Conservation (phyloP, 2,329 filamentous ascomycete genomes). For the Gaeumannomyces sp. region DNA sequence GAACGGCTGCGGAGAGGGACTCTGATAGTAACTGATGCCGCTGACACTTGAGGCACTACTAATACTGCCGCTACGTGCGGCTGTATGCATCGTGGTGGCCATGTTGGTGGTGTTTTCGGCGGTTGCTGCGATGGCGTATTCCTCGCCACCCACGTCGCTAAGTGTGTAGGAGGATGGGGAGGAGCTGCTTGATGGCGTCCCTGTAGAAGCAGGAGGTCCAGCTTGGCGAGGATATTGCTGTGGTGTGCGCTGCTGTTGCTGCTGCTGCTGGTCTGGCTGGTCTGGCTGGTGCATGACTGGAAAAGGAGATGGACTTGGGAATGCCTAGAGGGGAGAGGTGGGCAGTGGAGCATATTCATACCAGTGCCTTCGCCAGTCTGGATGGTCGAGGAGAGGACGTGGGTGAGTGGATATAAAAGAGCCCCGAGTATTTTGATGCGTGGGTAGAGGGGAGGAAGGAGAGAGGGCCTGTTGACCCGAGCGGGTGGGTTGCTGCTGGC, state of each 20-base stretch:
- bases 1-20: neutral
- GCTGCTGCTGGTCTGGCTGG: neutral
- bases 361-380: too few species aligned
- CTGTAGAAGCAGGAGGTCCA: neutral
- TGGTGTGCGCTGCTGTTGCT: neutral
- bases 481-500: neutral
- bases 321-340: neutral
- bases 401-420: neutral
- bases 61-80: neutral
- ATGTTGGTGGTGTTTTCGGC: neutral
- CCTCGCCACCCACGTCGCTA: neutral
- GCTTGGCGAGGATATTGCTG: neutral
- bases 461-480: neutral
- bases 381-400: neutral
- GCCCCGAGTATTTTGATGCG: neutral
- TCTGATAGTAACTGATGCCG: neutral
- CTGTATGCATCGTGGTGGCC: neutral
- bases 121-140: neutral
- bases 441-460: neutral
- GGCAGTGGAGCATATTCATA: neutral
- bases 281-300: neutral
- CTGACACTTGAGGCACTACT: neutral
- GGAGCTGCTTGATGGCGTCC: neutral
- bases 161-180: neutral
- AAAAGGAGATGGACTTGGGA: neutral